Evolutionary conservation across 2,329 filamentous ascomycete genomes (phyloP), one percentile per base, ranked within the genome.

Genomic region (Aureobasidium namibiae): DNA sequence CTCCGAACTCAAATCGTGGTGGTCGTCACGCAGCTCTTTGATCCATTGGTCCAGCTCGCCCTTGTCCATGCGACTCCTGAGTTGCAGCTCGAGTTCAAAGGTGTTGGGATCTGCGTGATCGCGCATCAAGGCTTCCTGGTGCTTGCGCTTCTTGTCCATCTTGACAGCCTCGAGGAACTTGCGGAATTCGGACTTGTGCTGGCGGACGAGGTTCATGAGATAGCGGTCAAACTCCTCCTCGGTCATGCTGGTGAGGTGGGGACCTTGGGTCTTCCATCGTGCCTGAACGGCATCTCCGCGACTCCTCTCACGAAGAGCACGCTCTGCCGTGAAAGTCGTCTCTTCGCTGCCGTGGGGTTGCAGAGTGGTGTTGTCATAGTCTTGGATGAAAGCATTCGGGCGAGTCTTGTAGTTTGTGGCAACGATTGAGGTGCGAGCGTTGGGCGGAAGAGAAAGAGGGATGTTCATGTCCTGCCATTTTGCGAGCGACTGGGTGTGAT

Each of bases 381-480:
- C 63, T 1, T 70, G 65, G 60, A 78, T 76, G 62, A 79, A 73
- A 62, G 75, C 67, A 65, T 73, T 72, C 34, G 9, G 61, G 52
- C 9, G 58, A 9, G 42, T 57, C n/a, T 42, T 41, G 36, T 41
- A 18, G 3, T 36, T 42, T 1, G 36, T 26, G 13, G 7, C 8
- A 24, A 33, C 34, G 18, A 54, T 54, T 10, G 13, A 9, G 26
- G 23, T 41, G 24, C 50, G 50, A 11, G 36, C 24, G n/a, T 54
- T 54, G 6, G 50, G 50, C 23, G 50, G 71, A 26, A 83, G 77
- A 18, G 85, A 81, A 61, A 96, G 76, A 6, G 89, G 84, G 57
- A 96, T 75, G 61, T 83, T 81, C 70, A 96, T 79, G 72, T 95
- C 89, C 70, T 90, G 87, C 76, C 88, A 96, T 77, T 96, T 97